phyloP scores from a whole-genome alignment of 768 basidiomycete species.

The Amanita brunnescens region DNA sequence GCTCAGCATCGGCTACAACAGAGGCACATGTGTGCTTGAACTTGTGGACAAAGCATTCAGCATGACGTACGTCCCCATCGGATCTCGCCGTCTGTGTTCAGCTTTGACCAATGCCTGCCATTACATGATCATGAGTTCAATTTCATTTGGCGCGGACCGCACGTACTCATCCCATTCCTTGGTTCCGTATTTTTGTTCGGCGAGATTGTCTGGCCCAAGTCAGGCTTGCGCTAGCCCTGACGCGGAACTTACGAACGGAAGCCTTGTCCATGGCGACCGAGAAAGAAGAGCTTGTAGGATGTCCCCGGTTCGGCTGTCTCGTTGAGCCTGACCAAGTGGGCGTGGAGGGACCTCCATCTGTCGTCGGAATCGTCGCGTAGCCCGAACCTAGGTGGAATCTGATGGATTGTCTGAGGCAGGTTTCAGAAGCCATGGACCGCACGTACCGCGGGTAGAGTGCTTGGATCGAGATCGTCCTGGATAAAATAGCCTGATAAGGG shows the following conservation, averaged over 20 bases:
- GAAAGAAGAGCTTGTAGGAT: conserved; percentile 55
- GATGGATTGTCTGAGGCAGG: background rate
- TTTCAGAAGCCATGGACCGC: conserved; percentile 8
- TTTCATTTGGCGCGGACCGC: background rate
- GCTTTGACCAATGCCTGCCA: conserved; percentile 50
- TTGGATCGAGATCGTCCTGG: background rate
- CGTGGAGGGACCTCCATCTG: conserved; percentile 41
- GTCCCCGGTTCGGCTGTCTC: conserved; percentile 24
- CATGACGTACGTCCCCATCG: conserved; percentile 62
- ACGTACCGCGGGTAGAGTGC: conserved; percentile 4
- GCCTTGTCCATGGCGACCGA: conserved; percentile 68
- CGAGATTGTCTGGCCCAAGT: conserved; percentile 52
- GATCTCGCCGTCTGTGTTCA: conserved; percentile 56
- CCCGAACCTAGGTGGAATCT: conserved; percentile 54
- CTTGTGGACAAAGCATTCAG: background rate
- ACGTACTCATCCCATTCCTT: conserved; percentile 54
- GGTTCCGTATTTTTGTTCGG: conserved; percentile 46
- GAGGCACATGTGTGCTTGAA: background rate
- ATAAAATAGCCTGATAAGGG: background rate
- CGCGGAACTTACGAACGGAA: conserved; percentile 56
- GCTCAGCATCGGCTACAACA: conserved; percentile 49
- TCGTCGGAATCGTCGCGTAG: conserved; percentile 40
- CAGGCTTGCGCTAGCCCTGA: background rate
- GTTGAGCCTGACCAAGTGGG: conserved; percentile 40
- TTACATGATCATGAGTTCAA: background rate